phyloP scores from a whole-genome alignment of 441 rosid genomes.

The Melastoma candidum region DNA sequence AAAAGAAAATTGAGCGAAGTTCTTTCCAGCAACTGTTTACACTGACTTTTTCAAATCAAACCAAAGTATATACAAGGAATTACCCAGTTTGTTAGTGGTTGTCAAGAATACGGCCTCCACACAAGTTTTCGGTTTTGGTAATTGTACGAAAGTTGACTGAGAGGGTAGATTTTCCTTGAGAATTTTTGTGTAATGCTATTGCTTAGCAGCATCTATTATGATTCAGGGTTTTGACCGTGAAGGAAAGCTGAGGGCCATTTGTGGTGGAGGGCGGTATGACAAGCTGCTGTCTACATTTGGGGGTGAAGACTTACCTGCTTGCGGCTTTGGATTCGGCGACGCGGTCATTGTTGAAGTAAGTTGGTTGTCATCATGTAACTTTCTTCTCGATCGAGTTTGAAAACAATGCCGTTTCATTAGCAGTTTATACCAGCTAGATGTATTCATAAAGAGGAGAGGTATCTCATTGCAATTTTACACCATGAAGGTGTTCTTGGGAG shows the following conservation, averaged over 20 bases:
- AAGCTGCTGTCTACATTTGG: constrained; percentile 78
- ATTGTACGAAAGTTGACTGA: not conserved
- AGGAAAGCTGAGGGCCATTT: constrained; percentile 48
- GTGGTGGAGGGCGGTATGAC: constrained; percentile 94
- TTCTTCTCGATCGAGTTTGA: not conserved
- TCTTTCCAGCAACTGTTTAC: too few relatives aligned
- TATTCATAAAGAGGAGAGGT: too few relatives aligned
- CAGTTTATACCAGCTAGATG: too few relatives aligned
- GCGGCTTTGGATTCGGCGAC: constrained; percentile 96
- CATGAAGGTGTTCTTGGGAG: too few relatives aligned
- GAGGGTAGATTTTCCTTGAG: constrained; percentile 1
- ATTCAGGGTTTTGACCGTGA: constrained; percentile 53
- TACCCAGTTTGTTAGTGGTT: too few relatives aligned
- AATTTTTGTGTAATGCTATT: not conserved
- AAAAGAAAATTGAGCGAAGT: too few relatives aligned
- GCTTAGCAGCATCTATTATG: constrained; percentile 14
- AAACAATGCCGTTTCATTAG: not conserved
- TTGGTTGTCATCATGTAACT: constrained; percentile 2
- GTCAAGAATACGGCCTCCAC: too few relatives aligned
- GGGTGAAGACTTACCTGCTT: constrained; percentile 85
- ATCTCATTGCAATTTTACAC: too few relatives aligned
- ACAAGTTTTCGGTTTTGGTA: too few relatives aligned
- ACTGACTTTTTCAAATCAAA: too few relatives aligned
- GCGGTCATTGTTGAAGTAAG: constrained; percentile 89
- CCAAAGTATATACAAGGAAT: too few relatives aligned